Base-by-base conservation (phyloP, 352 stramenopile genomes). In the Phytopythium ostracodes region DNA sequence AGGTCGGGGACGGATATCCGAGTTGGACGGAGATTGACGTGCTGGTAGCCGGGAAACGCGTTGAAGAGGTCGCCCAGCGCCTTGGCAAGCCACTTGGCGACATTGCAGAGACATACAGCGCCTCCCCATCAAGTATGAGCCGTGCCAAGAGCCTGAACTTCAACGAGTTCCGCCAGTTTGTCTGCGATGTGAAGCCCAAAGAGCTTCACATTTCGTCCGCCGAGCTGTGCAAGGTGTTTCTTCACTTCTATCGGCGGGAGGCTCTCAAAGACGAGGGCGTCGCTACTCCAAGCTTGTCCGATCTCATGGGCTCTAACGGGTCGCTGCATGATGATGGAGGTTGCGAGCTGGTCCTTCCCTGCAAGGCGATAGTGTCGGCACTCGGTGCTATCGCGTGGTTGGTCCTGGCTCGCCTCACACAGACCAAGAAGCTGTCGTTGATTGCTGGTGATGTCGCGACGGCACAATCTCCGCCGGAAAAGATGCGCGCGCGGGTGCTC, bases 221-320 rank as follows among this genome's bases (percentile, higher is more conserved):
- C 22, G 75, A 90, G 44, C 57, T 89, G 0, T 77, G 77, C 42
- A 75, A 80, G n/a, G 60, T 84, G 7, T 92, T 91, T 60, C 70
- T 88, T 38, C 72, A 72, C 17, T 84, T 68, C 43, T 84, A 71
- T 53, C 67, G 71, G 11, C n/a, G n/a, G n/a, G n/a, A n/a, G n/a
- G n/a, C n/a, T n/a, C n/a, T n/a, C n/a, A n/a, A n/a, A 2, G 51
- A 56, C 11, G 36, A 52, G 20, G 18, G 20, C 2, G 56, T 69
- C 17, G 58, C 67, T 17, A 25, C 1, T 14, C 43, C 35, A 6
- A 35, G 25, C 7, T 11, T 51, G 24, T 27, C 33, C 20, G 55
- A 60, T 15, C 25, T 36, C 4, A 11, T 53, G 12, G 40, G 55
- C 27, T 11, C 18, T 38, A 31, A 5, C 24, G 27, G n/a, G 0